Evolutionary conservation across 1,139 yeast species (phyloP).

Genomic region (Scheffersomyces cryptocercus): DNA sequence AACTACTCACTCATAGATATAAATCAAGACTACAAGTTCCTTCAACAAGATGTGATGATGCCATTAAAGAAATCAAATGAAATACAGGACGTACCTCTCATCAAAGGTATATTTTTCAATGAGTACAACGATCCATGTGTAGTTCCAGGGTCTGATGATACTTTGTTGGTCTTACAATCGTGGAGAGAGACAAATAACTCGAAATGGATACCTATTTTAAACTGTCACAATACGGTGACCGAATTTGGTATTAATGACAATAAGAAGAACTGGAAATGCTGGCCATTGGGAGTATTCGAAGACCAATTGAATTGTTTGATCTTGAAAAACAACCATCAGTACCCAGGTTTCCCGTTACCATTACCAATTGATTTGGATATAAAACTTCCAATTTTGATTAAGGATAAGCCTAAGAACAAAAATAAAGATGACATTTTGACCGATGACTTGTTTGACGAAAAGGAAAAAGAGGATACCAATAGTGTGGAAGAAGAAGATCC

Average conservation of each 20-base stretch:
- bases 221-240: slow-evolving; percentile 58
- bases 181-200: slow-evolving; percentile 83
- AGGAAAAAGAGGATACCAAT: slow-evolving; percentile 22
- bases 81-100: slow-evolving; percentile 30
- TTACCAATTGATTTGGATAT: slow-evolving; percentile 78
- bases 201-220: slow-evolving; percentile 85
- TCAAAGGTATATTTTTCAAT: slow-evolving; percentile 78
- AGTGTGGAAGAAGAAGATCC: slow-evolving; percentile 37
- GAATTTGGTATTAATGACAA: slow-evolving; percentile 49
- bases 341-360: slow-evolving; percentile 76
- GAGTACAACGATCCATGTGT: slow-evolving; percentile 87
- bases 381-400: slow-evolving; percentile 55
- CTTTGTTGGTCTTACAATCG: slow-evolving; percentile 64
- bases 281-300: slow-evolving; percentile 84
- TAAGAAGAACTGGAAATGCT: slow-evolving; percentile 59
- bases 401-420: slow-evolving; percentile 17
- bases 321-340: slow-evolving; percentile 55
- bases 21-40: slow-evolving; percentile 34
- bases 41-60: slow-evolving; percentile 42
- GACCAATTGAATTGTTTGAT: slow-evolving; percentile 74
- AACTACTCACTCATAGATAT: slow-evolving; percentile 41
- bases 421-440: slow-evolving; percentile 17
- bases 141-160: slow-evolving; percentile 69
- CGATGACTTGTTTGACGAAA: slow-evolving; percentile 26
- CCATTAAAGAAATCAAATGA: slow-evolving; percentile 29